phyloP scores from a whole-genome alignment of 768 basidiomycete genomes.

The Termitomyces sp. region DNA sequence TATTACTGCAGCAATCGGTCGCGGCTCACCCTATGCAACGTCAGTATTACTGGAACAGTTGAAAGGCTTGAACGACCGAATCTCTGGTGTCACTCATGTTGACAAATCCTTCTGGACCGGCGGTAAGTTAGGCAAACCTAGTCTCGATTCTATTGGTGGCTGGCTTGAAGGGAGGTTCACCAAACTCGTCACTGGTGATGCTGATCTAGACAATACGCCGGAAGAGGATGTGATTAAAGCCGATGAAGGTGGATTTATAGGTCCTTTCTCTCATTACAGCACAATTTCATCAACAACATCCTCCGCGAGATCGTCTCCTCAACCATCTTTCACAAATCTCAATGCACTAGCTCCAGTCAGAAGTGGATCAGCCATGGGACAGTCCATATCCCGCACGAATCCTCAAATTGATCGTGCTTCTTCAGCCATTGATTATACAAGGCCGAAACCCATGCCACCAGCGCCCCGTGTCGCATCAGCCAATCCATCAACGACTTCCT shows the following conservation, averaged over 20 bases:
- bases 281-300: constrained; percentile 80
- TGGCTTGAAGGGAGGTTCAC: constrained; percentile 93
- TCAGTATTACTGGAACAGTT: constrained; percentile 65
- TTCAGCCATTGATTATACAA: constrained; percentile 72
- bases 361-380: constrained; percentile 68
- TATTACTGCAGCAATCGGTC: constrained; percentile 60
- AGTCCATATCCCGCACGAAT: constrained; percentile 40
- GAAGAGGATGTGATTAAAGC: constrained; percentile 30
- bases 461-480: constrained; percentile 49
- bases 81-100: constrained; percentile 63
- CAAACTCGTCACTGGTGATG: constrained; percentile 92
- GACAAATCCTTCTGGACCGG: constrained; percentile 88
- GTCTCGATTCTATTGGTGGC: constrained; percentile 83
- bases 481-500: constrained; percentile 44
- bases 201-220: constrained; percentile 41
- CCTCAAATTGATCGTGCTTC: constrained; percentile 63
- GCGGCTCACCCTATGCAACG: constrained; percentile 64
- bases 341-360: constrained; percentile 44
- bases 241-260: constrained; percentile 43
- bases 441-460: constrained; percentile 47
- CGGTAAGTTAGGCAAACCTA: constrained; percentile 84
- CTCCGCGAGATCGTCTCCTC: constrained; percentile 75
- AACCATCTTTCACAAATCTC: constrained; percentile 43
- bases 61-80: constrained; percentile 72
- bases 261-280: constrained; percentile 91